A percentile compares a stretch with the other conserved stretches of the same genome.
These are phyloP conservation scores for Orbilia oligospora DNA, from an alignment of 2,329 filamentous ascomycete genomes.

Conservation along the genomic window DNA sequence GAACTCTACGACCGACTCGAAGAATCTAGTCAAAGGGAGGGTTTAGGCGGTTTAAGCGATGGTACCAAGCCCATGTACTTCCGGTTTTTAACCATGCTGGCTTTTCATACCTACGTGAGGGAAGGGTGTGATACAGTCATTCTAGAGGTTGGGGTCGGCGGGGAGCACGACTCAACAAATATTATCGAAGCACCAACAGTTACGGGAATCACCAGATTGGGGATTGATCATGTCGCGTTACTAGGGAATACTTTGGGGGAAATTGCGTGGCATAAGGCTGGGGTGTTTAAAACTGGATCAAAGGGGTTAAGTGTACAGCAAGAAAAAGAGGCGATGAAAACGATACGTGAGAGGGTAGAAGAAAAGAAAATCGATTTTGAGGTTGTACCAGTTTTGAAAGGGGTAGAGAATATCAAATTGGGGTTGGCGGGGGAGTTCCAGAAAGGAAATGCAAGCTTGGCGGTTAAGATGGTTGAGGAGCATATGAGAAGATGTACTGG, in stretches of 20 bases:
- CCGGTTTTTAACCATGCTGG: slow-evolving; percentile 88
- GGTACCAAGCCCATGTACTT: slow-evolving; percentile 89
- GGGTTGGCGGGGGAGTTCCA: slow-evolving; percentile 72
- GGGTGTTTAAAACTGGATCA: slow-evolving; percentile 81
- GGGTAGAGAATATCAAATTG: slow-evolving; percentile 64
- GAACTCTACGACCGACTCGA: slow-evolving; percentile 77
- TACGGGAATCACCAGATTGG: slow-evolving; percentile 82
- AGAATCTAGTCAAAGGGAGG: slow-evolving; percentile 70
- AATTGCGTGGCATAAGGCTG: slow-evolving; percentile 94
- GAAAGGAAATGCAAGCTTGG: slow-evolving; percentile 74
- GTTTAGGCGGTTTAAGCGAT: slow-evolving; percentile 68
- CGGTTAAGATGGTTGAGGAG: slow-evolving; percentile 72
- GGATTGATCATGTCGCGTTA: slow-evolving; percentile 87
- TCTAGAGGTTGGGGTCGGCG: slow-evolving; percentile 93
- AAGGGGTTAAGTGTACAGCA: slow-evolving; percentile 77
- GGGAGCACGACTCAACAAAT: slow-evolving; percentile 93
- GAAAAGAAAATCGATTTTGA: slow-evolving; percentile 72
- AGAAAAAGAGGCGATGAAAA: slow-evolving; percentile 71
- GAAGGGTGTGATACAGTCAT: slow-evolving; percentile 84
- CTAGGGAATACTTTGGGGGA: slow-evolving; percentile 82
- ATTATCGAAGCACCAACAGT: slow-evolving; percentile 80
- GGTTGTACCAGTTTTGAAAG: slow-evolving; percentile 66
- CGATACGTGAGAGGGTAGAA: slow-evolving; percentile 74
- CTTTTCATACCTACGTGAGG: slow-evolving; percentile 83
- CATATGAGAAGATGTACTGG: slow-evolving; percentile 71